Percentiles rank a stretch among this genome's conserved stretches.
phyloP scores from a whole-genome alignment of 2,329 filamentous ascomycete genomes.

The Tolypocladium cylindrosporum region DNA sequence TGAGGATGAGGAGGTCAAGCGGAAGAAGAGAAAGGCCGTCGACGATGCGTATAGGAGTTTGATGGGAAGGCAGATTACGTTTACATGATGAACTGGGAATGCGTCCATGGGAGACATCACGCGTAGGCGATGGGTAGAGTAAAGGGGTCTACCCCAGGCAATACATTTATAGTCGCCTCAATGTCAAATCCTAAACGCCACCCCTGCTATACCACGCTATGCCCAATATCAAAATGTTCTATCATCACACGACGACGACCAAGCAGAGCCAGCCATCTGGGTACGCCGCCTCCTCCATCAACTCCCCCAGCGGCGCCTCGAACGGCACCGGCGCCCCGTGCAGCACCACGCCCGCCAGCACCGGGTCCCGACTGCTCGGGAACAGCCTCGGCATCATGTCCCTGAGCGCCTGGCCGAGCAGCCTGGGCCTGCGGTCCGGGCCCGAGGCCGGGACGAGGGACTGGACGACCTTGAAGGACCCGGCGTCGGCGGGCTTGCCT shows the following conservation, averaged over 20 bases:
- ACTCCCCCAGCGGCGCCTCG: conserved; percentile 65
- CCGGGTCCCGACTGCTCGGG: conserved; percentile 72
- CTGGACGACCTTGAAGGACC: conserved; percentile 65
- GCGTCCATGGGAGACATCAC: not conserved
- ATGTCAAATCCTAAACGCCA: not conserved
- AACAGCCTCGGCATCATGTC: conserved; percentile 70
- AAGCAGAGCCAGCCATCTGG: conserved; percentile 87
- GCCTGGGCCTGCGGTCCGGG: conserved; percentile 29
- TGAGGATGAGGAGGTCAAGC: conserved; percentile 34
- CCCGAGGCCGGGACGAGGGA: conserved; percentile 50
- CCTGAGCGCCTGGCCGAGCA: conserved; percentile 68
- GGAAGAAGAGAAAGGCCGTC: conserved; percentile 64
- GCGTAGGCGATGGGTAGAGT: not conserved
- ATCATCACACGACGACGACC: conserved; percentile 60
- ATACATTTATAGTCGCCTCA: too few species aligned
- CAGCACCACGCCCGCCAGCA: conserved; percentile 74
- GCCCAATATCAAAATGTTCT: not conserved
- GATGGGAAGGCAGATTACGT: conserved; percentile 62
- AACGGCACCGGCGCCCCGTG: conserved; percentile 83
- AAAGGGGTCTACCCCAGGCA: not conserved
- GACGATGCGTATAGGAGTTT: conserved; percentile 73
- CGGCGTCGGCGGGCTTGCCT: conserved; percentile 19
- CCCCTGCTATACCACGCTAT: not conserved
- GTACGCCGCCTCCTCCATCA: conserved; percentile 76
- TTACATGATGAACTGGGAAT: conserved; percentile 23